phyloP scores from a whole-genome alignment of 495 filamentous ascomycete species.

The Astrothelium subdiscretum region DNA sequence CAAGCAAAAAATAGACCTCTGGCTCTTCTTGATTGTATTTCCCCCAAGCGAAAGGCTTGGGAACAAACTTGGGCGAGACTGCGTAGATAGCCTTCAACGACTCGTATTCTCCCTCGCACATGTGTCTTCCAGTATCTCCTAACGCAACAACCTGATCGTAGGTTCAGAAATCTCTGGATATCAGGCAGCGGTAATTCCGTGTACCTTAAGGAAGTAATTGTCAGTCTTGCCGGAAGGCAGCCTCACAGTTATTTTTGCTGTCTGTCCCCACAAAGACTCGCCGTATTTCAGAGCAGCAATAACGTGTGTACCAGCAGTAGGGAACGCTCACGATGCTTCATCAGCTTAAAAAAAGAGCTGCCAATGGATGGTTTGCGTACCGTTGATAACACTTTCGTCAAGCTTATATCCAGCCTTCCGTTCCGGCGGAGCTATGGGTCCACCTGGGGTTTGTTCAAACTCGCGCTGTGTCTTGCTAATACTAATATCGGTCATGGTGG shows the following conservation, averaged over 20 bases:
- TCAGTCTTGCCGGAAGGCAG: conserved; percentile 2
- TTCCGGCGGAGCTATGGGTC: not conserved
- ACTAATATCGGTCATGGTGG: not conserved
- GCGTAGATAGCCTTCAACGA: conserved; percentile 5
- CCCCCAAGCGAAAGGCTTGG: conserved; percentile 9
- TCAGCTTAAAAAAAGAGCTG: not conserved
- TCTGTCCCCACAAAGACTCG: conserved; percentile 5
- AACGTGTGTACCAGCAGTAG: not conserved
- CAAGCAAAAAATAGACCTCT: conserved; percentile 6
- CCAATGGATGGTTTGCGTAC: not conserved
- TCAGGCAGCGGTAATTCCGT: not conserved
- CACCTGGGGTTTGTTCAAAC: not conserved
- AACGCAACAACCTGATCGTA: not conserved
- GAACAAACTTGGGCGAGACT: conserved; percentile 4
- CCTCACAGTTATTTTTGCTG: conserved; percentile 5
- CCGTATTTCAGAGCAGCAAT: not conserved
- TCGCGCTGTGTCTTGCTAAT: not conserved
- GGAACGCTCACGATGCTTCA: not conserved
- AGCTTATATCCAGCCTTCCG: not conserved
- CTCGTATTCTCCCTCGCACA: conserved; percentile 12
- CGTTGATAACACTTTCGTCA: not conserved
- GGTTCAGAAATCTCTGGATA: not conserved
- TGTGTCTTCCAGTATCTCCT: not conserved
- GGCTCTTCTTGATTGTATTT: not conserved
- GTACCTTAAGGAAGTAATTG: conserved; percentile 8